Evolutionary conservation across 768 basidiomycete genomes (phyloP).

Genomic region (Rossbeevera mucosa): DNA sequence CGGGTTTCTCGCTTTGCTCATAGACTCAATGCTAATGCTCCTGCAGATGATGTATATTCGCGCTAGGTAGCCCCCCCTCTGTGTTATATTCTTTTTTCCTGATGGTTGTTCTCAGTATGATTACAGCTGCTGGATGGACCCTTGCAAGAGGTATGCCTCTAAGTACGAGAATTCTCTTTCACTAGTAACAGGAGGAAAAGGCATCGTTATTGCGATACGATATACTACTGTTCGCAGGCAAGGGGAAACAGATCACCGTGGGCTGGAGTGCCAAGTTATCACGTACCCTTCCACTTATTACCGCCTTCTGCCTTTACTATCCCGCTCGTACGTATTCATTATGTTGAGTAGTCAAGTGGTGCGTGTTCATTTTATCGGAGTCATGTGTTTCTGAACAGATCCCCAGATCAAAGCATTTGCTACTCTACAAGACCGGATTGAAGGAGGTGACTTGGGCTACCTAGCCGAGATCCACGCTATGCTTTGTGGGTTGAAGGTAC

Average conservation of each 20-base stretch:
- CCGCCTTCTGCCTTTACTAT: constrained; percentile 66
- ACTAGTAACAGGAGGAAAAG: constrained; percentile 37
- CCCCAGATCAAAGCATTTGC: constrained; percentile 48
- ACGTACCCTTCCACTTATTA: constrained; percentile 69
- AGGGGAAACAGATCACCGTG: constrained; percentile 46
- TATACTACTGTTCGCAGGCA: constrained; percentile 73
- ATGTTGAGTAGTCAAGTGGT: constrained; percentile 58
- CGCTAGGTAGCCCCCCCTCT: constrained; percentile 39
- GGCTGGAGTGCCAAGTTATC: constrained; percentile 64
- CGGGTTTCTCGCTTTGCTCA: not conserved
- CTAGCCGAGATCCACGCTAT: constrained; percentile 72
- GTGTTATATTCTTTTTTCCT: not conserved
- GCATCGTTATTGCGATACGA: constrained; percentile 55
- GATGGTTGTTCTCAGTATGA: constrained; percentile 45
- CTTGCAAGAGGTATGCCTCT: constrained; percentile 54
- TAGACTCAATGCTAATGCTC: not conserved
- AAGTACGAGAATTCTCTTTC: not conserved
- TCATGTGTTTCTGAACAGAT: not conserved
- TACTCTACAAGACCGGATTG: constrained; percentile 43
- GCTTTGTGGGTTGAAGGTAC: constrained; percentile 64
- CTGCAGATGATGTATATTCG: constrained; percentile 70
- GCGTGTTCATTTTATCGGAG: constrained; percentile 11
- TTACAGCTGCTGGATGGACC: constrained; percentile 54
- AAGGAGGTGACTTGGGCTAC: constrained; percentile 53
- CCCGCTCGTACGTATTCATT: constrained; percentile 66